Evolutionary conservation across 1,284 basidiomycete species (phyloP).

Genomic region (Boletellus deceptivus): DNA sequence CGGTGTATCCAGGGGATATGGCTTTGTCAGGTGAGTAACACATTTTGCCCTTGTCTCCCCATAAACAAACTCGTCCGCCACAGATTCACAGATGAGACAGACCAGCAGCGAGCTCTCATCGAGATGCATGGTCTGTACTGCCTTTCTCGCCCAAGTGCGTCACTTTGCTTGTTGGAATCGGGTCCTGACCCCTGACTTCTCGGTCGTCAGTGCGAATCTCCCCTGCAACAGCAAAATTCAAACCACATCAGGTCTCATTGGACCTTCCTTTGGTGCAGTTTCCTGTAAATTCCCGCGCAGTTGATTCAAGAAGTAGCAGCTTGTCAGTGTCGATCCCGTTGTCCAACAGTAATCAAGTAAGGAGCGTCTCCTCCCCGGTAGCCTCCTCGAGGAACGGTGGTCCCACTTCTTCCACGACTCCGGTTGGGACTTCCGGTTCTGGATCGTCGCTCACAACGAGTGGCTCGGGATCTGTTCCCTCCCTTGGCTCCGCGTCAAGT

Average conservation of each 20-base stretch:
- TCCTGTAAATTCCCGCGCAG: constrained; percentile 33
- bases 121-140: constrained; percentile 91
- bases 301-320: constrained; percentile 34
- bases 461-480: constrained; percentile 53
- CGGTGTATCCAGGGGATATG: constrained; percentile 86
- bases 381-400: constrained; percentile 41
- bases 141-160: constrained; percentile 78
- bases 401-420: constrained; percentile 38
- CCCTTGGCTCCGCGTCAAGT: constrained; percentile 55
- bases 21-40: constrained; percentile 72
- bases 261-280: constrained; percentile 52
- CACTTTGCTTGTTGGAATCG: constrained; percentile 7
- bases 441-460: constrained; percentile 48
- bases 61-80: constrained; percentile 8
- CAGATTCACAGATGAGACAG: constrained; percentile 82
- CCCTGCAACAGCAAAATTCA: constrained; percentile 85
- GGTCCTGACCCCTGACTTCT: constrained; percentile 31
- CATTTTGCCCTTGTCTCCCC: not conserved
- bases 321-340: constrained; percentile 49
- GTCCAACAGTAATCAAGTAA: constrained; percentile 43
- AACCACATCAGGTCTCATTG: constrained; percentile 49
- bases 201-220: constrained; percentile 73
- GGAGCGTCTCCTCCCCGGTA: constrained; percentile 68
- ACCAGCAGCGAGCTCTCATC: constrained; percentile 83
- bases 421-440: constrained; percentile 51